Evolutionary conservation across 1,139 yeast species (phyloP), one percentile per base, ranked within the genome.

Genomic region (Tardiomyces depauwii): DNA sequence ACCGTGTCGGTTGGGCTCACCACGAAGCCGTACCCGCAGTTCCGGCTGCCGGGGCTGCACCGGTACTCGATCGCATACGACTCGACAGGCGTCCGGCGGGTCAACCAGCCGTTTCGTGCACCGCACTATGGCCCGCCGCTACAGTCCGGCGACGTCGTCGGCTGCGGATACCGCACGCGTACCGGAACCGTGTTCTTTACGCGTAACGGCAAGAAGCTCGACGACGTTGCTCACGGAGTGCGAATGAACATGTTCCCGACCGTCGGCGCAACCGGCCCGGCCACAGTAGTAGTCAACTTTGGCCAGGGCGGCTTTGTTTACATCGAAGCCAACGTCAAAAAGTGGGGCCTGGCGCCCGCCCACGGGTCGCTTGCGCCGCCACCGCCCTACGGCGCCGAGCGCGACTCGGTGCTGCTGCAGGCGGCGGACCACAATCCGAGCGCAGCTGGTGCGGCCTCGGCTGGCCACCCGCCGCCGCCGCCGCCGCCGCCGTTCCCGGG

Each of bases 231-330:
- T 58, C 82, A 78, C 54, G 87, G 89, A 28, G 76, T 89, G 61
- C 81, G 78, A 50, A 73, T 84, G 45, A 94, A 89, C 58, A 61
- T 91, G 58, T 88, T 79, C 58, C 97, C 97, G 7, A 86, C 93
- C 2, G 71, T 91, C n/a, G 98, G 98, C 9, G 72, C 93, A 57
- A 74, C 79, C 60, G 78, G 82, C 56, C 73, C 89, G 47, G 77
- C 95, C 64, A 63, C 80, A 51, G 75, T 91, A 45, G 83, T 82
- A 55, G 89, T 84, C 13, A 91, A 91, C 61, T 67, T 91, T 48
- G 98, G 98, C 1, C 96, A 88, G 60, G 68, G 80, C 43, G 98
- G 97, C 1, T 91, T 80, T 66, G 96, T 91, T 1, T 89, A 85
- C 71, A 86, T 91, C 49, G 97, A 91, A 63, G 97, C 96, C 6